Evolutionary conservation across 2,329 filamentous ascomycete species (phyloP).

Genomic region (Epichloe sibirici): DNA sequence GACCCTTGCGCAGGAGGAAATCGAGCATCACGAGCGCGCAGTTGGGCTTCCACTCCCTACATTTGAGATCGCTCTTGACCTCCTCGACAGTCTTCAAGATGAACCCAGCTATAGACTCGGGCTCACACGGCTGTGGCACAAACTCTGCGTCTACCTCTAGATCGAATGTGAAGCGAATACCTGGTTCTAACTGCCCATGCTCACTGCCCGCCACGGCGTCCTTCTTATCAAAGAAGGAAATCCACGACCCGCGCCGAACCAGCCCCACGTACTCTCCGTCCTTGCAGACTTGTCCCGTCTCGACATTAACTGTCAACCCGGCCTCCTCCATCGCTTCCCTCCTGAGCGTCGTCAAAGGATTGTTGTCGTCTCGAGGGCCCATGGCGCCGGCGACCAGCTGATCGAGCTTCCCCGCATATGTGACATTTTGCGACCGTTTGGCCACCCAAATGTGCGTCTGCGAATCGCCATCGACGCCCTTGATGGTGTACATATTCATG

Average conservation of each 20-base stretch:
- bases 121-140: slow-evolving; percentile 13
- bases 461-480: slow-evolving; percentile 10
- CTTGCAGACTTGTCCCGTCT: slow-evolving; percentile 10
- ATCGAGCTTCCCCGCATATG: slow-evolving; percentile 23
- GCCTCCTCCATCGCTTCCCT: slow-evolving; percentile 24
- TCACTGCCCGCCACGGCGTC: slow-evolving; percentile 17
- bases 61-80: slow-evolving; percentile 17
- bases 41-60: slow-evolving; percentile 24
- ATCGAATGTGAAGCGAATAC: slow-evolving; percentile 25
- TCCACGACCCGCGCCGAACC: slow-evolving; percentile 12
- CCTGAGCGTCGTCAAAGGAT: slow-evolving; percentile 16
- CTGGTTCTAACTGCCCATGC: slow-evolving; percentile 24
- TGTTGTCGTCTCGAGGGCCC: slow-evolving; percentile 16
- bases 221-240: slow-evolving; percentile 25
- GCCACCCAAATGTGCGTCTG: slow-evolving; percentile 22
- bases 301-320: slow-evolving; percentile 14
- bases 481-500: slow-evolving; percentile 23
- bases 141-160: slow-evolving; percentile 16
- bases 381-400: slow-evolving; percentile 26
- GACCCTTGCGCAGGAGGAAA: slow-evolving; percentile 21
- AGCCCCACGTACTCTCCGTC: slow-evolving; percentile 12
- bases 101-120: slow-evolving; percentile 19
- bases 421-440: slow-evolving; percentile 16
- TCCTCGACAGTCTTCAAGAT: slow-evolving; percentile 16
- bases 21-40: slow-evolving; percentile 27